These are phyloP conservation scores for Pseudozyma hubeiensis DNA, from an alignment of 1,284 basidiomycete genomes.

Conservation along the genomic window DNA sequence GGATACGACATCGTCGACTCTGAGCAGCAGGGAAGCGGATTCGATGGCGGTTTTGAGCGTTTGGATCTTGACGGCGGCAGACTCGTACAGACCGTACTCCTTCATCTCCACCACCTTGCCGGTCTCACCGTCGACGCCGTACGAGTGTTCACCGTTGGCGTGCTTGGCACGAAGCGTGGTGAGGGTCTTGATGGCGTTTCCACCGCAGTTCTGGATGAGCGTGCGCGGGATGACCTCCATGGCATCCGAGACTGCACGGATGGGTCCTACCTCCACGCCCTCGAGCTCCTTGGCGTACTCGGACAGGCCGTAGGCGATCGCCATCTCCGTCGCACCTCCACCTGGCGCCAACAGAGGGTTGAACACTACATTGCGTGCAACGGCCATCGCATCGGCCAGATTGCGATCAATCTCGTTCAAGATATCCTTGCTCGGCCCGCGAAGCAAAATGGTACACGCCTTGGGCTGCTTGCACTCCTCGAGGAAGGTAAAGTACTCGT, in stretches of 20 bases:
- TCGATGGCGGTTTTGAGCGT: constrained; percentile 97
- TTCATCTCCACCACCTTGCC: constrained; percentile 98
- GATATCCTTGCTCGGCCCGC: constrained; percentile 97
- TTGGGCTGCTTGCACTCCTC: constrained; percentile 92
- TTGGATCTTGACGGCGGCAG: constrained; percentile 96
- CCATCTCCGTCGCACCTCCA: constrained; percentile 98
- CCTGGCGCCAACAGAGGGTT: constrained; percentile 91
- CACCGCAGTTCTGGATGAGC: constrained; percentile 93
- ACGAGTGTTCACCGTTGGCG: constrained; percentile 87
- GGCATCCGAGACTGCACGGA: constrained; percentile 91
- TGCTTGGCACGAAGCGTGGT: constrained; percentile 92
- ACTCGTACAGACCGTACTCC: constrained; percentile 90
- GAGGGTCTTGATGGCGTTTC: constrained; percentile 90
- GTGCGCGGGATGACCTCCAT: constrained; percentile 98
- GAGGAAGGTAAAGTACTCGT: constrained; percentile 97
- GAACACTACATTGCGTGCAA: constrained; percentile 96
- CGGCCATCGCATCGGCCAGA: constrained; percentile 95
- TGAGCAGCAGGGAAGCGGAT: constrained; percentile 88
- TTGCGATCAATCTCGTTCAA: constrained; percentile 98
- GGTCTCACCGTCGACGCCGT: constrained; percentile 93
- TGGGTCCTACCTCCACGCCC: constrained; percentile 85
- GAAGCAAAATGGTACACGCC: constrained; percentile 98
- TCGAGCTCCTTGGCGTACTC: constrained; percentile 80
- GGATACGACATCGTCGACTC: constrained; percentile 94
- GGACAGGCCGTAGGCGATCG: constrained; percentile 88